Conservation (phyloP, 2,329 filamentous ascomycete genomes). For the Aureobasidium sp. region DNA sequence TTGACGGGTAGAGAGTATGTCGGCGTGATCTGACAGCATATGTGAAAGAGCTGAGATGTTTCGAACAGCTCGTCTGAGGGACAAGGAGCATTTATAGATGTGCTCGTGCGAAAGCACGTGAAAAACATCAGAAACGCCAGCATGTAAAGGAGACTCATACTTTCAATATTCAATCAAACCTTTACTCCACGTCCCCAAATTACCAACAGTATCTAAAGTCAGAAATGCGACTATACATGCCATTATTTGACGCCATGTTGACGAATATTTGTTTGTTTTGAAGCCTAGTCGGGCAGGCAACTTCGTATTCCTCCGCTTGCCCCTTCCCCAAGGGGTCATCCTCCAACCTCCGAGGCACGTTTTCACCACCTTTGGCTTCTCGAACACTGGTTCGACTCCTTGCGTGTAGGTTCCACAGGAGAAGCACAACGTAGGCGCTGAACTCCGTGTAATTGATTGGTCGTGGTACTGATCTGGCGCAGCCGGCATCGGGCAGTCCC, state of each 20-base stretch:
- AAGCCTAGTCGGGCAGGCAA: not conserved
- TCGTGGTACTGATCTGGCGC: not conserved
- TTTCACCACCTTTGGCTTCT: not conserved
- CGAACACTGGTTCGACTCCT: not conserved
- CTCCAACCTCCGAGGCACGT: not conserved
- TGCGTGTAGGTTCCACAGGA: not conserved
- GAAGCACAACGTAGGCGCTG: not conserved
- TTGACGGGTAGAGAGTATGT: not conserved
- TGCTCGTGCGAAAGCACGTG: not conserved
- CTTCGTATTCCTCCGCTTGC: not conserved
- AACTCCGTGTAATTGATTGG: not conserved
- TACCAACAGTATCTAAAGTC: not conserved
- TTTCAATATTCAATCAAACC: conserved; percentile 3
- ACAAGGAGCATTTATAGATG: not conserved
- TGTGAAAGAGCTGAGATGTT: not conserved
- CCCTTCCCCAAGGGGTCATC: not conserved
- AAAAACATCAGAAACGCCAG: no score
- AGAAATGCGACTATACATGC: not conserved
- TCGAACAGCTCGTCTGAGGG: not conserved
- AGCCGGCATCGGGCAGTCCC: not conserved
- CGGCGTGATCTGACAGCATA: not conserved
- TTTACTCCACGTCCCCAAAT: not conserved
- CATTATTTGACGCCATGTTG: not conserved
- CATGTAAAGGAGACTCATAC: not conserved
- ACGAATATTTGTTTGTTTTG: not conserved